Percentiles rank a stretch among this genome's conserved stretches.
These are phyloP conservation scores for Zalaria obscura DNA, from an alignment of 2,329 filamentous ascomycete genomes.

Conservation along the genomic window DNA sequence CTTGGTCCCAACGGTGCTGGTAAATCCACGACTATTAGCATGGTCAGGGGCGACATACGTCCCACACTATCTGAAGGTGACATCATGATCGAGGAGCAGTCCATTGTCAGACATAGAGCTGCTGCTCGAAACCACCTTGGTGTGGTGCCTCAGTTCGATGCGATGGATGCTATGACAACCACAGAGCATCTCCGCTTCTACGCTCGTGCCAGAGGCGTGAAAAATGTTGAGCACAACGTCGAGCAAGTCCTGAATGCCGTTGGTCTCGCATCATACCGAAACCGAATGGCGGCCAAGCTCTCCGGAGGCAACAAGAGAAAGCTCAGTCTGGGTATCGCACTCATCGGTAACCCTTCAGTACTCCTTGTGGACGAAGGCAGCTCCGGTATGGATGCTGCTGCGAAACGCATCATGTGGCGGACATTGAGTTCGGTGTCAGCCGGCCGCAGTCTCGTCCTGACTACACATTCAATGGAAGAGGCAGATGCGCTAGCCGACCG, in stretches of 20 bases:
- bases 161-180: constrained; percentile 84
- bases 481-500: constrained; percentile 75
- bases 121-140: constrained; percentile 64
- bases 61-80: constrained; percentile 60
- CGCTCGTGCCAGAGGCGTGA: constrained; percentile 66
- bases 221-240: constrained; percentile 64
- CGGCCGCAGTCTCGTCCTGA: constrained; percentile 72
- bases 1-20: constrained; percentile 85
- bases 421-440: constrained; percentile 60
- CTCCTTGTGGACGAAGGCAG: constrained; percentile 81
- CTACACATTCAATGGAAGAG: constrained; percentile 92
- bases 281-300: constrained; percentile 63
- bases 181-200: constrained; percentile 80
- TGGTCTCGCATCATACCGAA: constrained; percentile 55
- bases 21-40: constrained; percentile 77
- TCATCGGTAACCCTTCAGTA: constrained; percentile 84
- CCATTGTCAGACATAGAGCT: constrained; percentile 57
- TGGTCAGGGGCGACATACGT: constrained; percentile 77
- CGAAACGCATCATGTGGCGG: constrained; percentile 87
- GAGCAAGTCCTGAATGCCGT: constrained; percentile 66
- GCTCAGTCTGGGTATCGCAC: constrained; percentile 70
- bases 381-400: constrained; percentile 77
- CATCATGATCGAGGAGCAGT: constrained; percentile 64
- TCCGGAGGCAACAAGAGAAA: constrained; percentile 94
- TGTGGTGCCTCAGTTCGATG: constrained; percentile 68